Conservation (phyloP, 768 basidiomycete genomes). For the Tulasnella sp. region DNA sequence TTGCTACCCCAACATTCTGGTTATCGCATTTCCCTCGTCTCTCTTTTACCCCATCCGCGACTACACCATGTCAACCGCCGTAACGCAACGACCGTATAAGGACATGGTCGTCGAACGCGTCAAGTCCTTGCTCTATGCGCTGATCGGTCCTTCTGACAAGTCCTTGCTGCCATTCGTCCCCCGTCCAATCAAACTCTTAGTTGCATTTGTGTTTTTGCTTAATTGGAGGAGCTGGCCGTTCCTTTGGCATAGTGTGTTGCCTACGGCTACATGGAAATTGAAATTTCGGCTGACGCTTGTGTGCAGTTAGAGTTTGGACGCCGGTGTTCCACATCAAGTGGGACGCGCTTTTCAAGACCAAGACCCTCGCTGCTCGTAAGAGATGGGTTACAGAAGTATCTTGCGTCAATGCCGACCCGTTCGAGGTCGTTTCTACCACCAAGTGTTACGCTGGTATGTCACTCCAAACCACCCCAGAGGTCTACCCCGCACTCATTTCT, state of each 20-base stretch:
- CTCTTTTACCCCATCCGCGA: too few species aligned
- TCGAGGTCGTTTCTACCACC: conserved; percentile 33
- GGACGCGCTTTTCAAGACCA: not conserved
- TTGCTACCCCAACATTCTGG: too few species aligned
- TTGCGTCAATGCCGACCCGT: conserved; percentile 46
- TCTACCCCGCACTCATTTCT: not conserved
- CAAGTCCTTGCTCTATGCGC: not conserved
- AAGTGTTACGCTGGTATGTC: conserved; percentile 46
- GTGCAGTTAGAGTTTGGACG: conserved; percentile 5
- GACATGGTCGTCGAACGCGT: too few species aligned
- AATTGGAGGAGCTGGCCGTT: conserved; percentile 52
- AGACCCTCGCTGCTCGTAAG: not conserved
- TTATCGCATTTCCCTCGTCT: too few species aligned
- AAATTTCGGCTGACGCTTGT: not conserved
- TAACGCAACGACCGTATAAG: too few species aligned
- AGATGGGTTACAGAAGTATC: conserved; percentile 20
- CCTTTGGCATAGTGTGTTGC: conserved; percentile 52
- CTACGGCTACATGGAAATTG: not conserved
- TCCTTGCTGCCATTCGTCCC: conserved; percentile 17
- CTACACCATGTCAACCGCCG: too few species aligned
- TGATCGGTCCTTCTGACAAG: conserved; percentile 11
- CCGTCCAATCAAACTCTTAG: conserved; percentile 31
- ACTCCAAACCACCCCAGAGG: too few species aligned
- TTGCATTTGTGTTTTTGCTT: conserved; percentile 40
- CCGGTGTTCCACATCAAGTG: conserved; percentile 6